A percentile compares a stretch with the other conserved stretches of the same genome.
Conservation (phyloP, 2,329 filamentous ascomycete species). For the Proliferodiscus dingleyae region DNA sequence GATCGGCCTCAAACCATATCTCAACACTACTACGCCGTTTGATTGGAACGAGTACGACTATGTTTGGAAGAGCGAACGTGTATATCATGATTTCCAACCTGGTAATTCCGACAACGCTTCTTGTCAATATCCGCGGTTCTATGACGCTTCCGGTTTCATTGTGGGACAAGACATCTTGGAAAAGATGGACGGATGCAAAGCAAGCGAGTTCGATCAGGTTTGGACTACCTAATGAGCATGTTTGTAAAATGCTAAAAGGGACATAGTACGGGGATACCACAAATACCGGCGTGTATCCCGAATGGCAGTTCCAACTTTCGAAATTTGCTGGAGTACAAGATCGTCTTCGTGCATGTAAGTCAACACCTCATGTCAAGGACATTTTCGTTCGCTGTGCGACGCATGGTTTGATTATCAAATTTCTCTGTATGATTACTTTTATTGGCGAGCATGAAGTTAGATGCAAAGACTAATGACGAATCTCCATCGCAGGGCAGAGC, state of each 20-base stretch:
- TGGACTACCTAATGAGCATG: constrained; percentile 55
- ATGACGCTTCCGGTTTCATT: constrained; percentile 47
- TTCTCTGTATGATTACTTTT: no score
- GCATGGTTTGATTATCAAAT: no score
- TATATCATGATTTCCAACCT: constrained; percentile 51
- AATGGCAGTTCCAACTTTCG: constrained; percentile 59
- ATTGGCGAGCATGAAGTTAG: no score
- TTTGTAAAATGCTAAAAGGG: constrained; percentile 58
- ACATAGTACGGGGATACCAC: constrained; percentile 43
- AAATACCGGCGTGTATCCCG: constrained; percentile 57
- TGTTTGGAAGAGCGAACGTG: constrained; percentile 48
- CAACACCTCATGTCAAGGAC: no score
- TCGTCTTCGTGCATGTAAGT: constrained; percentile 54
- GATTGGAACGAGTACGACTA: constrained; percentile 48
- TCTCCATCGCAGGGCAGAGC: constrained; percentile 38
- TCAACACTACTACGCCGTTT: constrained; percentile 55
- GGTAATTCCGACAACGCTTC: constrained; percentile 50
- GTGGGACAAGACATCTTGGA: constrained; percentile 40
- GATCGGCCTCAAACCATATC: constrained; percentile 55
- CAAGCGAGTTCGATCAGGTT: constrained; percentile 56
- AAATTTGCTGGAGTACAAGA: constrained; percentile 66
- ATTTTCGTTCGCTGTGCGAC: no score
- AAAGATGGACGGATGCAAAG: constrained; percentile 49
- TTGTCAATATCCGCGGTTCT: constrained; percentile 58
- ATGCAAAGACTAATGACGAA: no score